phyloP scores from a whole-genome alignment of 1,139 yeast genomes.

The Lodderomyces elongisporus region DNA sequence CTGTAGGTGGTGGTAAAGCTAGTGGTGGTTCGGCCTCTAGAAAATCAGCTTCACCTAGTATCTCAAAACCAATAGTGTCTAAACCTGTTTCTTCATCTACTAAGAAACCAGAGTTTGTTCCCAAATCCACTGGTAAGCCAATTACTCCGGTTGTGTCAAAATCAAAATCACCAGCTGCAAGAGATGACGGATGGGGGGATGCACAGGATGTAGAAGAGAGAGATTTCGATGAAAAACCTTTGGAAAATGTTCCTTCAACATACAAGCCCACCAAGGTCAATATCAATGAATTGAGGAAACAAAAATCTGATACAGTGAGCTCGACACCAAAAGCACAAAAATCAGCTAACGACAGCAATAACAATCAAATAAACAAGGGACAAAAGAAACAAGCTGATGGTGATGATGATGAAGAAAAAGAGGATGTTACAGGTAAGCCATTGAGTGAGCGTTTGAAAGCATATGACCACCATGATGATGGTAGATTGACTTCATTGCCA shows the following conservation, averaged over 20 bases:
- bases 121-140: conserved; percentile 40
- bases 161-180: conserved; percentile 19
- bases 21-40: conserved; percentile 14
- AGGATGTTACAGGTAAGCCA: conserved; percentile 29
- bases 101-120: conserved; percentile 25
- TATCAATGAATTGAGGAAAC: conserved; percentile 40
- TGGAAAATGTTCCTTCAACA: conserved; percentile 58
- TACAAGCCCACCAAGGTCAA: conserved; percentile 60
- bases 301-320: conserved; percentile 45
- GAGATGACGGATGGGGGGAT: conserved; percentile 62
- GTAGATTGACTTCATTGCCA: conserved; percentile 58
- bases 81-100: conserved; percentile 18
- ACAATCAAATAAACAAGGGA: conserved; percentile 27
- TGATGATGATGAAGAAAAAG: conserved; percentile 23
- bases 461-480: conserved; percentile 23
- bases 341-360: conserved; percentile 8
- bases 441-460: conserved; percentile 41
- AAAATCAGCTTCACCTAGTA: conserved; percentile 7
- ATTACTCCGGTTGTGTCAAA: conserved; percentile 17
- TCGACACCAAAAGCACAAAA: conserved; percentile 30
- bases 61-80: conserved; percentile 15
- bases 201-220: conserved; percentile 65
- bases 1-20: conserved; percentile 38
- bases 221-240: conserved; percentile 59
- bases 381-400: too few species aligned